A percentile compares a stretch with the other conserved stretches of the same genome.
phyloP scores from a whole-genome alignment of 371 early-diverging fungal species.

The Actinomucor elegans region DNA sequence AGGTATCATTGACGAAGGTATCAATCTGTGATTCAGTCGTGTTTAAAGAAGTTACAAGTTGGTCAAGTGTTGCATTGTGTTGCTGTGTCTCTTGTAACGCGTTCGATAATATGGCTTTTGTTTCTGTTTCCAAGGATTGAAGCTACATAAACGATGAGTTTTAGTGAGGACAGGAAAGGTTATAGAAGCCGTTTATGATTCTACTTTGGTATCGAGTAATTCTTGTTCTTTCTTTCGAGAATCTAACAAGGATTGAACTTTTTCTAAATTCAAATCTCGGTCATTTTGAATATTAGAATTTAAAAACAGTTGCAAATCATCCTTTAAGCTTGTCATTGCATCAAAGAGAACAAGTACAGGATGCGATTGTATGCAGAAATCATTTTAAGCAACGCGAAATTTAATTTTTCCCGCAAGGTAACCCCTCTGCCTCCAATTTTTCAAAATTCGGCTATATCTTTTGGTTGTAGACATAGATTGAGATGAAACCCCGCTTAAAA shows the following conservation, averaged over 20 bases:
- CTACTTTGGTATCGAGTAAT: slow-evolving; percentile 22
- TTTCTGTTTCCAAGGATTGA: background rate
- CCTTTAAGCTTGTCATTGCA: background rate
- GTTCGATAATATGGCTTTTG: slow-evolving; percentile 6
- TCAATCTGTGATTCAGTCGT: slow-evolving; percentile 15
- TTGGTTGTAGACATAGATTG: no score
- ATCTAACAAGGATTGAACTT: slow-evolving; percentile 11
- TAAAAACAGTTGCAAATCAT: slow-evolving; percentile 4
- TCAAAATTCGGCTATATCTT: no score
- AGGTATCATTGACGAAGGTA: background rate
- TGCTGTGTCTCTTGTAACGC: slow-evolving; percentile 1
- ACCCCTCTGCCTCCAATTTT: no score
- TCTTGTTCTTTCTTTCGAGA: slow-evolving; percentile 11
- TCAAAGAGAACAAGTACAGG: background rate
- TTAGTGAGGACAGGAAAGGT: background rate
- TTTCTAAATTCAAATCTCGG: slow-evolving; percentile 3
- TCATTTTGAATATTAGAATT: background rate
- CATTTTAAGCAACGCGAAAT: slow-evolving; percentile 1
- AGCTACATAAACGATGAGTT: background rate
- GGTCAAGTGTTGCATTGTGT: slow-evolving; percentile 12
- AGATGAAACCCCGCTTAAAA: background rate
- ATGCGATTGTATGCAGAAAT: background rate
- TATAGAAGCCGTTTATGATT: no score
- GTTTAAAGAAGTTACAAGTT: slow-evolving; percentile 12
- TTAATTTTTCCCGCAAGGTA: no score